phyloP scores from a whole-genome alignment of 257 asterid species.

The Solanum chmielewskii region DNA sequence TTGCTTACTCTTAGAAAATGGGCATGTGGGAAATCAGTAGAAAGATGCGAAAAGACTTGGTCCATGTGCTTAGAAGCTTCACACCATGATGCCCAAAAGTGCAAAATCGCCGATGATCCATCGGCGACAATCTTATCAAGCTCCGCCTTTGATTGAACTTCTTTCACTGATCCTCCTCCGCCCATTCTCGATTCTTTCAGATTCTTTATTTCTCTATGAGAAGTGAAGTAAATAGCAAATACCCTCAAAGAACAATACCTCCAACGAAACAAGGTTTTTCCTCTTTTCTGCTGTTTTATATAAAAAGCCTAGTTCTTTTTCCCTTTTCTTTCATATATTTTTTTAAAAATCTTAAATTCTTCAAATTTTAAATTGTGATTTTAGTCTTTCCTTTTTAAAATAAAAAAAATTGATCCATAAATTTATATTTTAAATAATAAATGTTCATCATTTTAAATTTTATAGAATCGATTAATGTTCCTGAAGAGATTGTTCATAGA shows the following conservation, averaged over 20 bases:
- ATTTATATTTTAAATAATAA: background rate
- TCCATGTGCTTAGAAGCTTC: constrained; percentile 99
- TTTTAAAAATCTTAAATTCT: background rate
- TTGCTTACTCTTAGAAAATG: constrained; percentile 62
- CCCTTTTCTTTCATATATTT: background rate
- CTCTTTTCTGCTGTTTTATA: background rate
- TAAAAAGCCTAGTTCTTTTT: background rate
- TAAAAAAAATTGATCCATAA: no score
- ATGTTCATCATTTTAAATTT: no score
- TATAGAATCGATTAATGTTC: background rate
- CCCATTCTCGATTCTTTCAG: constrained; percentile 13
- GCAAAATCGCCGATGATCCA: constrained; percentile 47
- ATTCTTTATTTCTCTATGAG: background rate
- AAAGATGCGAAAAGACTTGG: constrained; percentile 87
- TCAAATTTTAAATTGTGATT: no score
- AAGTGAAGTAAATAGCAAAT: background rate
- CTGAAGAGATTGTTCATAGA: background rate
- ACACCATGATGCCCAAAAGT: constrained; percentile 99
- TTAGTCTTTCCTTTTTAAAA: no score
- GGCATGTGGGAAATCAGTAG: constrained; percentile 90
- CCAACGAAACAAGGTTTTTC: background rate
- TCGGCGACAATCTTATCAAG: constrained; percentile 37
- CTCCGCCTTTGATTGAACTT: constrained; percentile 67
- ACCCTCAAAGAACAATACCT: background rate
- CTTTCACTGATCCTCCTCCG: constrained; percentile 69